Percentiles rank a stretch among this genome's conserved stretches.
Evolutionary conservation across 345 rosid genomes (phyloP).

Genomic region (Hevea brasiliensis): DNA sequence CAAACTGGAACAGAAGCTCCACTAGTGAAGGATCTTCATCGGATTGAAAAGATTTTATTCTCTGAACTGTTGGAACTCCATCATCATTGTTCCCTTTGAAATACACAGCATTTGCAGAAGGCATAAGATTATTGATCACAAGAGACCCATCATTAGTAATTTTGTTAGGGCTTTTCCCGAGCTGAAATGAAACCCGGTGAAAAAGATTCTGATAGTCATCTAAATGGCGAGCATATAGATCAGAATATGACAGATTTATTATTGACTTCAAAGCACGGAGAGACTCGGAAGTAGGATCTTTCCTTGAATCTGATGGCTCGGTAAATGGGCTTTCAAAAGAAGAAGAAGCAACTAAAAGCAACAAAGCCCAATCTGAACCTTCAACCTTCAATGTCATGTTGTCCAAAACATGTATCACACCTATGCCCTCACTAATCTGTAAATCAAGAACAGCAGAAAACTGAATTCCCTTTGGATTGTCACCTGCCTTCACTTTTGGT

Average conservation of each 20-base stretch:
- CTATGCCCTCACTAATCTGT: slow-evolving; percentile 54
- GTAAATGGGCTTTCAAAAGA: slow-evolving; percentile 79
- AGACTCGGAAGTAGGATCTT: slow-evolving; percentile 57
- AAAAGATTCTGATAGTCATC: slow-evolving; percentile 72
- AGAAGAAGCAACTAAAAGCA: slow-evolving; percentile 65
- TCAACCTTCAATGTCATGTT: slow-evolving; percentile 66
- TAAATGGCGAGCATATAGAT: slow-evolving; percentile 66
- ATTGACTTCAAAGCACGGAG: slow-evolving; percentile 40
- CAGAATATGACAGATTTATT: slow-evolving; percentile 53
- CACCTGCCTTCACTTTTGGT: slow-evolving; percentile 39
- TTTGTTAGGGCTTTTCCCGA: slow-evolving; percentile 41
- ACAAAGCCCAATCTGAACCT: slow-evolving; percentile 72
- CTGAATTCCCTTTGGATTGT: slow-evolving; percentile 59
- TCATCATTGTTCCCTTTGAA: slow-evolving; percentile 17
- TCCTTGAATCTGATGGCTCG: slow-evolving; percentile 70
- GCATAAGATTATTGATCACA: slow-evolving; percentile 16
- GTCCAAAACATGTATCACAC: slow-evolving; percentile 46
- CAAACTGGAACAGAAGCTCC: slow-evolving; percentile 83
- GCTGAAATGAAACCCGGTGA: slow-evolving; percentile 68
- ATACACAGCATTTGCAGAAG: slow-evolving; percentile 11
- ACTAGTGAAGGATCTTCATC: slow-evolving; percentile 86
- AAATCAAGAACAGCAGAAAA: slow-evolving; percentile 74
- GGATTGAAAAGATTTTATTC: slow-evolving; percentile 65
- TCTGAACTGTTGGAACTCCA: slow-evolving; percentile 58
- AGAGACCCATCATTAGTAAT: slow-evolving; percentile 10